Percentiles rank a stretch among this genome's conserved stretches.
These are phyloP conservation scores for Sclerotinia spermophila DNA, from an alignment of 2,329 filamentous ascomycete species.

Conservation along the genomic window DNA sequence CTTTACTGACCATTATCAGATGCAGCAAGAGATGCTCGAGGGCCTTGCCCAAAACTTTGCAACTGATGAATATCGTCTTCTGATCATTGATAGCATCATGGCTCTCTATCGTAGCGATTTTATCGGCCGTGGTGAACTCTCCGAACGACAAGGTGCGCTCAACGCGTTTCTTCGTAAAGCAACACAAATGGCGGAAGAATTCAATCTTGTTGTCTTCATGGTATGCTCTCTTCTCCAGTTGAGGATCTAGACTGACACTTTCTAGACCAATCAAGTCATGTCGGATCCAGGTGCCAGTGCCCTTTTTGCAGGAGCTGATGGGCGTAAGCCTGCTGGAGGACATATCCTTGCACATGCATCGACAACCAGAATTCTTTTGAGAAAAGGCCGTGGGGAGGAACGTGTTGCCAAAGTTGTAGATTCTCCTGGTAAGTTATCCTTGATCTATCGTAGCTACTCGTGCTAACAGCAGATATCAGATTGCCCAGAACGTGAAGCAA, in stretches of 20 bases:
- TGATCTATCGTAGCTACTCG: background rate
- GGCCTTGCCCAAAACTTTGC: conserved; percentile 58
- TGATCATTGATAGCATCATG: conserved; percentile 69
- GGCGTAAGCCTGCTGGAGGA: conserved; percentile 63
- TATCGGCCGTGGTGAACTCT: conserved; percentile 62
- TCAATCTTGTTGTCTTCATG: conserved; percentile 64
- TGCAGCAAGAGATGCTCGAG: conserved; percentile 58
- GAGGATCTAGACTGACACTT: background rate
- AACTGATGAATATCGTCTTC: conserved; percentile 59
- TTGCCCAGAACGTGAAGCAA: conserved; percentile 65
- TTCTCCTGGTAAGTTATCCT: conserved; percentile 51
- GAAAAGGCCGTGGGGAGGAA: conserved; percentile 67
- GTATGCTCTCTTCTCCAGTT: conserved; percentile 36
- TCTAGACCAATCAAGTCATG: conserved; percentile 66
- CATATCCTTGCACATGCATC: conserved; percentile 68
- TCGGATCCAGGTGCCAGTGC: conserved; percentile 66
- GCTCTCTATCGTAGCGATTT: conserved; percentile 66
- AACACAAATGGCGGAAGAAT: conserved; percentile 65
- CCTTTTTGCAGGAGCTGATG: conserved; percentile 64
- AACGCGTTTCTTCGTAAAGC: conserved; percentile 62
- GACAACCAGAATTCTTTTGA: conserved; percentile 60
- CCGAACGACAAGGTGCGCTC: conserved; percentile 65
- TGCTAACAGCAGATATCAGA: conserved; percentile 42
- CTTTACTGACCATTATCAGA: conserved; percentile 40
- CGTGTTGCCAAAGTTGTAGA: conserved; percentile 67